Conservation (phyloP, 2,329 filamentous ascomycete species). For the Meredithiella fracta region DNA sequence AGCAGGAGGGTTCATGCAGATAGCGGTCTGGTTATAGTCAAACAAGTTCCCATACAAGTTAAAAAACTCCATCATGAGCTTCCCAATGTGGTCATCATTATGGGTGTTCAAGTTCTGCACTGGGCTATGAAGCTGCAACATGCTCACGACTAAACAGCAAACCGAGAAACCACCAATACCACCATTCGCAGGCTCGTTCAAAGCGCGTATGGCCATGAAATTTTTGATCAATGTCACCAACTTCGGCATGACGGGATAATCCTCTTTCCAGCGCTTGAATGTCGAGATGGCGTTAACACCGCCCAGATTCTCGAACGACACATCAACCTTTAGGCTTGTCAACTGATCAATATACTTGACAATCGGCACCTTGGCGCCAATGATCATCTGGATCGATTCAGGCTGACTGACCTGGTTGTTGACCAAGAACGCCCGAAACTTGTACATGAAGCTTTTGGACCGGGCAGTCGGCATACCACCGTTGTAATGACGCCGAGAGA, state of each 20-base stretch:
- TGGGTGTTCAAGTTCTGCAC: constrained; percentile 43
- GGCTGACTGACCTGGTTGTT: constrained; percentile 38
- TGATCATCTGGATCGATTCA: constrained; percentile 49
- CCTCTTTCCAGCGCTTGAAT: constrained; percentile 60
- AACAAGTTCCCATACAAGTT: constrained; percentile 78
- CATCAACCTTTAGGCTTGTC: constrained; percentile 72
- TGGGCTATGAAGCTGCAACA: constrained; percentile 65
- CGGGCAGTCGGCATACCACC: constrained; percentile 32
- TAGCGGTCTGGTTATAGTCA: constrained; percentile 51
- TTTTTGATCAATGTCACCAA: constrained; percentile 85
- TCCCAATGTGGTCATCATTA: constrained; percentile 53
- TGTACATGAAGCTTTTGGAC: constrained; percentile 41
- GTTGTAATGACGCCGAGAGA: constrained; percentile 41
- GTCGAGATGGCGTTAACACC: constrained; percentile 68
- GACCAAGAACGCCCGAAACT: constrained; percentile 45
- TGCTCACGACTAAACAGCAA: constrained; percentile 81
- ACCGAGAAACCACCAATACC: constrained; percentile 89
- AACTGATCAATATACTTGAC: constrained; percentile 72
- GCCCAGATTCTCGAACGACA: constrained; percentile 85
- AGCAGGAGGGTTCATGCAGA: constrained; percentile 57
- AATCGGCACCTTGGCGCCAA: constrained; percentile 68
- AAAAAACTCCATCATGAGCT: constrained; percentile 74
- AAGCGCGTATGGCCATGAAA: constrained; percentile 68
- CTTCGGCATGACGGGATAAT: constrained; percentile 72
- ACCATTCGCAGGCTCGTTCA: constrained; percentile 83